A percentile compares a stretch with the other conserved stretches of the same genome.
Conservation (phyloP, 306 rosid genomes). For the Cucumis melo region DNA sequence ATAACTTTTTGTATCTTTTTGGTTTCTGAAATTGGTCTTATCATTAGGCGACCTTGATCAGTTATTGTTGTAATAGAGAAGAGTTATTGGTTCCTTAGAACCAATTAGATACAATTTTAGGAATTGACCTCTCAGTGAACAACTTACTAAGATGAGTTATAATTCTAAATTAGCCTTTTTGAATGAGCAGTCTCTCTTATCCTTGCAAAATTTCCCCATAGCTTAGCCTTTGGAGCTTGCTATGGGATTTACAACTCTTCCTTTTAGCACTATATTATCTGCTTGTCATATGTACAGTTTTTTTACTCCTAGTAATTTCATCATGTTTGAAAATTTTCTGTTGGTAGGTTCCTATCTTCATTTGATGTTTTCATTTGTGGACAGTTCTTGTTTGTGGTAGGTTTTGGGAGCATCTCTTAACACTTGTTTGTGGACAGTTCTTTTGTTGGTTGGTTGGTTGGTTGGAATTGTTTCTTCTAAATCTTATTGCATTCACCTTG, state of each 20-base stretch:
- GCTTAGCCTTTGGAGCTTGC: not conserved
- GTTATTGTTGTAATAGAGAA: conserved; percentile 10
- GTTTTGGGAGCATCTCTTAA: not conserved
- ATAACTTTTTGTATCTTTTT: not conserved
- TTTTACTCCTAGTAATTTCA: not conserved
- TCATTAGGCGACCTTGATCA: not conserved
- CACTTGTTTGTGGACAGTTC: not conserved
- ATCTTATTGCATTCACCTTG: not conserved
- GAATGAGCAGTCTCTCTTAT: not conserved
- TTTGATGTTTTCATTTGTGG: not conserved
- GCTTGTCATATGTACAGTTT: not conserved
- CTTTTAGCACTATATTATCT: not conserved
- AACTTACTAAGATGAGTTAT: not conserved
- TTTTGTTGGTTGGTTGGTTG: not conserved
- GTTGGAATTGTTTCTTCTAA: not conserved
- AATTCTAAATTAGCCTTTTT: not conserved
- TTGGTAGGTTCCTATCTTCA: not conserved
- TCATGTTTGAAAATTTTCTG: not conserved
- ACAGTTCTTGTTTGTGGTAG: not conserved
- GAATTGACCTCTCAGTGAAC: conserved; percentile 11
- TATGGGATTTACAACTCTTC: not conserved
- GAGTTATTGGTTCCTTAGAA: not conserved
- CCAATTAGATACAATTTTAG: conserved; percentile 10
- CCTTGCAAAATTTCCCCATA: not conserved
- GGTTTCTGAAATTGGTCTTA: not conserved